Evolutionary conservation across 2,329 filamentous ascomycete genomes (phyloP).

Genomic region (Incumbomyces delicatus): DNA sequence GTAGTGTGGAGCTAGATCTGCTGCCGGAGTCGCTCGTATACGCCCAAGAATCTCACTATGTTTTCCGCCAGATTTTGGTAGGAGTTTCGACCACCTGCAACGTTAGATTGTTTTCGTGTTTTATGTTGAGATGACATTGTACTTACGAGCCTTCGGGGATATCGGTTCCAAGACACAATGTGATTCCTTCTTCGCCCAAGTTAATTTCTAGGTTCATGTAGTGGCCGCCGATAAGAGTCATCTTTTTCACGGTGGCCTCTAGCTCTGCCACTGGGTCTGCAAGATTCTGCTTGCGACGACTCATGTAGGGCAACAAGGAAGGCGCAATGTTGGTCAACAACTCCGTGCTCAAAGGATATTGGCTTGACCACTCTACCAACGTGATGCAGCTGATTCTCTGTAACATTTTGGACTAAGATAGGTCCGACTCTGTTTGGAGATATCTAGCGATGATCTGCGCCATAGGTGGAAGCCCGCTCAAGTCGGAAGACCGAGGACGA

Average conservation of each 20-base stretch:
- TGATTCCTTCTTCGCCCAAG: not conserved
- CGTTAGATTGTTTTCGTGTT: not conserved
- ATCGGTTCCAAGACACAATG: slow-evolving; percentile 2
- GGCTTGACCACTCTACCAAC: not conserved
- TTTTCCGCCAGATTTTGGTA: slow-evolving; percentile 3
- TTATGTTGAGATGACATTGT: not conserved
- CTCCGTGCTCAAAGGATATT: not conserved
- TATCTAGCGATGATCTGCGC: slow-evolving; percentile 3
- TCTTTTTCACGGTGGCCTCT: not conserved
- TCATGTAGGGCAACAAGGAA: not conserved
- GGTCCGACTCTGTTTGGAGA: slow-evolving; percentile 2
- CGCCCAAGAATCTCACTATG: not conserved
- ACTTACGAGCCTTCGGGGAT: slow-evolving; percentile 5
- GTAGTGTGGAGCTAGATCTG: not conserved
- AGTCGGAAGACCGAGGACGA: not conserved
- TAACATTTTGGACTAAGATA: slow-evolving; percentile 4
- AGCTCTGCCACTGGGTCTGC: not conserved
- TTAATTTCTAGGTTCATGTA: slow-evolving; percentile 7
- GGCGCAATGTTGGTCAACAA: not conserved
- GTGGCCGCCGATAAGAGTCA: slow-evolving; percentile 2
- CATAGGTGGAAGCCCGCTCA: not conserved
- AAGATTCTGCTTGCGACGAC: not conserved
- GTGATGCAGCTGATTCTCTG: not conserved
- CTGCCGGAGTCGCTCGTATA: not conserved
- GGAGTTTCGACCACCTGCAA: slow-evolving; percentile 8